Base-by-base conservation (phyloP, 441 rosid genomes). In the Croton laevigatus region DNA sequence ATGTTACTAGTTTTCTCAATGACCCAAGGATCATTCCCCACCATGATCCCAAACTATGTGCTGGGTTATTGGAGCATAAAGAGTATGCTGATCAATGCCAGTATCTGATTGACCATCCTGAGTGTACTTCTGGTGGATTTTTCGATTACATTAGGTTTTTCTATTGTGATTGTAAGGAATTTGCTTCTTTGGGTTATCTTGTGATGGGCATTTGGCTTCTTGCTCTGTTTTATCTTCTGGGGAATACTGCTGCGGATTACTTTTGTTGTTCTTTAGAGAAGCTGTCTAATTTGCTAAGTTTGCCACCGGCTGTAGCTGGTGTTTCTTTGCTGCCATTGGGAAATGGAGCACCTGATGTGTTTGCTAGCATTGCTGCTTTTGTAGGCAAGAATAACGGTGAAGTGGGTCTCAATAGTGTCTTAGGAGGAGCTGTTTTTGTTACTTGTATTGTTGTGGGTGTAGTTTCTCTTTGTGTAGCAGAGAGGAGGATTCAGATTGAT, bases 321-420 rank as follows among this genome's bases (percentile, higher is more conserved):
- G 98, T 94, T 71, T 58, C 96, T 0, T 81, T 94, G 5, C 96
- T 94, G 68, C 97, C 98, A 0, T 84, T 94, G 27, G 98, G 98
- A 58, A 94, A 94, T 68, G 97, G 98, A 36, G 97, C 97, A 0
- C 98, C 98, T 0, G 98, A 94, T 84, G 96, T 91, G 61, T 94
- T 94, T 81, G 93, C 98, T 0, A 91, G 97, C 78, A 91, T 94
- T 52, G 96, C 97, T 48, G 88, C 98, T 20, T 89, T 94, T 59
- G 79, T 88, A 52, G 97, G 97, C 22, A 87, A 83, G 14, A 88
- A 87, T 53, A 81, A 91, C 4, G 93, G 96, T 3, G 90, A 78
- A 27, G 93, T 94, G 6, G 98, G 98, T 20, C 88, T 94, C 62
- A 91, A 91, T 59, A 94, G 97, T 19, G 94, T 94, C 36, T 61